Evolutionary conservation across 306 rosid genomes (phyloP).

Genomic region (Cucumis sativus): DNA sequence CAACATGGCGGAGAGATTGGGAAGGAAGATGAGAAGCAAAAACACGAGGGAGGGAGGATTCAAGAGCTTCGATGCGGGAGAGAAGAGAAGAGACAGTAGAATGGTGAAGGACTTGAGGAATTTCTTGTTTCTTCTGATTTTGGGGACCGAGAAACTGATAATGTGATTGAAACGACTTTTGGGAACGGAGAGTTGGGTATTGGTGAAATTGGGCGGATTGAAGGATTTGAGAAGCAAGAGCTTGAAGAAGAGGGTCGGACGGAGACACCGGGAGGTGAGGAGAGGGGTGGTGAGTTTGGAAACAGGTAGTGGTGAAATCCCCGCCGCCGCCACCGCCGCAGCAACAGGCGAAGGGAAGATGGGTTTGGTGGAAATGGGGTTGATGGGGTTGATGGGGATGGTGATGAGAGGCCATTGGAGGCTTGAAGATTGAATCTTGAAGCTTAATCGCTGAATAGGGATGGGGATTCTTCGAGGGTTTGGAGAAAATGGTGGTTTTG

Average conservation of each 20-base stretch:
- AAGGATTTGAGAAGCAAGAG: constrained; percentile 1
- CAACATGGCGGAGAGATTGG: constrained; percentile 46
- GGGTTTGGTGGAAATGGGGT: constrained; percentile 10
- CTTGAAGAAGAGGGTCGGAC: constrained; percentile 20
- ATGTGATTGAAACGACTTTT: constrained; percentile 7
- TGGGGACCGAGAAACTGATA: constrained; percentile 10
- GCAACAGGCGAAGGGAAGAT: constrained; percentile 12
- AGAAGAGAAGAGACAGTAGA: constrained; percentile 41
- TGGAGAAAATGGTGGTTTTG: too few species aligned
- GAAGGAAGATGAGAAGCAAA: constrained; percentile 12
- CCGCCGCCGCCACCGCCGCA: constrained; percentile 16
- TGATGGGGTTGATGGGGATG: constrained; percentile 11
- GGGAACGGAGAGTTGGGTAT: constrained; percentile 13
- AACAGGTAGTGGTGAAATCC: constrained; percentile 18
- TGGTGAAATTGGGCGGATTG: constrained; percentile 7
- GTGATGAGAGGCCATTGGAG: constrained; percentile 48
- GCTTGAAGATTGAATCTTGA: not conserved
- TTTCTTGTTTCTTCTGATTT: constrained; percentile 1
- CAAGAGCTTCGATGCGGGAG: constrained; percentile 72
- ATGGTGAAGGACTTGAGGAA: constrained; percentile 10
- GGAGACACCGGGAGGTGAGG: constrained; percentile 17
- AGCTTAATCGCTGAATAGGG: not conserved
- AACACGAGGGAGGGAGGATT: constrained; percentile 42
- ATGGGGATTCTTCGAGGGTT: not conserved
- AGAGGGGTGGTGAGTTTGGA: constrained; percentile 12